phyloP scores from a whole-genome alignment of 352 stramenopile genomes.

The Phytophthora cactorum region DNA sequence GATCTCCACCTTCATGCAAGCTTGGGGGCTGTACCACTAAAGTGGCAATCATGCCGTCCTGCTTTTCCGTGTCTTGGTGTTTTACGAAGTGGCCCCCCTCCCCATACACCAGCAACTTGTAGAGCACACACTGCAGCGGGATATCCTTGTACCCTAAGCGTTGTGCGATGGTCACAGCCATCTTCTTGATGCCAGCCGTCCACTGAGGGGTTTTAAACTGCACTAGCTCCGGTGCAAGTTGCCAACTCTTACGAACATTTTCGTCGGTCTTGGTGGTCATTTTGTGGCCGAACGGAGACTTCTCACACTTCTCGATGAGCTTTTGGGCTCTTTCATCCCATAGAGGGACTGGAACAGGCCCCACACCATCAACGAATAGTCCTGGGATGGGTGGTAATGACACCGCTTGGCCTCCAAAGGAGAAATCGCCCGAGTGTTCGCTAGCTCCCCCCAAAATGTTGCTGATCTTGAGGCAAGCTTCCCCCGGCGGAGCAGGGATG shows the following conservation, averaged over 20 bases:
- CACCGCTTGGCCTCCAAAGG: constrained; percentile 11
- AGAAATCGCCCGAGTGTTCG: constrained; percentile 1
- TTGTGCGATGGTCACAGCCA: constrained; percentile 7
- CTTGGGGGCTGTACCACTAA: constrained; percentile 46
- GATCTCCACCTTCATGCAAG: constrained; percentile 26
- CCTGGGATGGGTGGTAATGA: constrained; percentile 5
- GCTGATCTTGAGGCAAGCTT: too few species aligned
- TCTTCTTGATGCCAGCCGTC: constrained; percentile 12
- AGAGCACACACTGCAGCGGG: constrained; percentile 24
- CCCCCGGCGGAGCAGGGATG: too few species aligned
- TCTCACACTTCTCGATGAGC: constrained; percentile 19
- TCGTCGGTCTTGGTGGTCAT: constrained; percentile 25
- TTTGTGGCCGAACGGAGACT: constrained; percentile 37
- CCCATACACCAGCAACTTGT: constrained; percentile 64
- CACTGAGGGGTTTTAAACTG: constrained; percentile 20
- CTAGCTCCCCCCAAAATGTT: too few species aligned
- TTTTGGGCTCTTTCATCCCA: constrained; percentile 2
- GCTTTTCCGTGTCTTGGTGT: constrained; percentile 62
- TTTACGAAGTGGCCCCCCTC: constrained; percentile 6
- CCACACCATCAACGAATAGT: constrained; percentile 15
- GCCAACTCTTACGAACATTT: constrained; percentile 32
- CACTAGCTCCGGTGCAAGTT: constrained; percentile 15
- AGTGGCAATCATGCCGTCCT: constrained; percentile 57
- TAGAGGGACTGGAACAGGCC: too few species aligned
- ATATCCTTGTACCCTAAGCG: constrained; percentile 22